A percentile compares a stretch with the other conserved stretches of the same genome.
phyloP scores from a whole-genome alignment of 108 stramenopile species.

The Epithemia pelagica region DNA sequence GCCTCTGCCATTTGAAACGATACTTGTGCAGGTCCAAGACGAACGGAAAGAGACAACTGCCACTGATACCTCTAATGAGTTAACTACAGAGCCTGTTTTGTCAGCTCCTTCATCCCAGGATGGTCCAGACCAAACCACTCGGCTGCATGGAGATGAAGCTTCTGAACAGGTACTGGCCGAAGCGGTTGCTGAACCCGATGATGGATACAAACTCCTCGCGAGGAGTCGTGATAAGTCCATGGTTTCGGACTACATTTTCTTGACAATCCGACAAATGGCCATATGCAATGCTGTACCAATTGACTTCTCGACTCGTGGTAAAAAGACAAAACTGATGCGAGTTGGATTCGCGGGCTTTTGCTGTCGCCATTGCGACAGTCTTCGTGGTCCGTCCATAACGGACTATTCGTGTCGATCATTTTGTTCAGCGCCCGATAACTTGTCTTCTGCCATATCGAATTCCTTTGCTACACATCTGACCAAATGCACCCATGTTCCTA shows the following conservation, averaged over 20 bases:
- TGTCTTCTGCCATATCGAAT: conserved; percentile 36
- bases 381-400: neutral
- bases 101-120: neutral
- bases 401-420: conserved; percentile 35
- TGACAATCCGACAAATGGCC: conserved; percentile 38
- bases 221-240: conserved; percentile 13
- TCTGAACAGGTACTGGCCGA: conserved; percentile 29
- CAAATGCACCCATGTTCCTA: conserved; percentile 33
- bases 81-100: neutral
- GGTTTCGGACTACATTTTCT: conserved; percentile 38
- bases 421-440: conserved; percentile 39
- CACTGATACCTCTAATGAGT: neutral
- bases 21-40: conserved; percentile 23
- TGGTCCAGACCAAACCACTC: neutral
- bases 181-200: conserved; percentile 18
- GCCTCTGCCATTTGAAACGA: conserved; percentile 41
- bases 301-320: conserved; percentile 40
- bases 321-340: conserved; percentile 40
- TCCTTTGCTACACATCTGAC: conserved; percentile 37
- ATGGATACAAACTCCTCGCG: conserved; percentile 9
- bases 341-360: conserved; percentile 52
- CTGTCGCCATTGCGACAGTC: conserved; percentile 39
- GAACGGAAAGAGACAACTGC: conserved; percentile 11
- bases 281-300: conserved; percentile 31
- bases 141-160: conserved; percentile 9